A percentile compares a stretch with the other conserved stretches of the same genome.
These are phyloP conservation scores for Umbelopsis vinacea DNA, from an alignment of 192 early-diverging fungal genomes.

Conservation along the genomic window DNA sequence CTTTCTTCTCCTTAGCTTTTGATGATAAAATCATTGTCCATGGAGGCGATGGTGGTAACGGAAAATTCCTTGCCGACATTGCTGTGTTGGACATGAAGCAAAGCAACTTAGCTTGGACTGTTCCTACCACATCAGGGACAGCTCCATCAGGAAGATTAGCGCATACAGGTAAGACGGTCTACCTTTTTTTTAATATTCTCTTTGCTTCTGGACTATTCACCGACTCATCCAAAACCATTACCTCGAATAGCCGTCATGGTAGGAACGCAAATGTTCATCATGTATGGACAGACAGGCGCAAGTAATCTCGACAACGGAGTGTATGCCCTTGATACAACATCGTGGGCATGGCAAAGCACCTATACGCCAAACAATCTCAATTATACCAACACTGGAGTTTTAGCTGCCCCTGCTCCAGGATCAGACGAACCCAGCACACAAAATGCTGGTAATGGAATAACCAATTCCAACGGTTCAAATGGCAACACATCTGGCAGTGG, in stretches of 20 bases:
- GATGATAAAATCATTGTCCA: constrained; percentile 22
- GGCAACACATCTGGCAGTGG: constrained; percentile 9
- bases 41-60: constrained; percentile 13
- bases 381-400: constrained; percentile 4
- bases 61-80: background rate
- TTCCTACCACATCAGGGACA: constrained; percentile 1
- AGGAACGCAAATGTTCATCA: constrained; percentile 18
- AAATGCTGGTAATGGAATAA: background rate
- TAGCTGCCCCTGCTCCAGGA: background rate
- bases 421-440: background rate
- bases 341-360: background rate
- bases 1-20: background rate
- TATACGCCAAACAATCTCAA: constrained; percentile 4
- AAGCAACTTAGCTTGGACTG: constrained; percentile 13
- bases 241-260: background rate
- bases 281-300: constrained; percentile 26
- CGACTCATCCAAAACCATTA: background rate
- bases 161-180: background rate
- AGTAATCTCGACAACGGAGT: constrained; percentile 24
- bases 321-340: constrained; percentile 1
- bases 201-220: background rate
- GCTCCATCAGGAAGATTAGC: constrained; percentile 15
- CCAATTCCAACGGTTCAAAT: background rate
- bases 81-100: constrained; percentile 24
- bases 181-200: no score